phyloP scores from a whole-genome alignment of 2,329 filamentous ascomycete species.

The Penicillium verrucosum region DNA sequence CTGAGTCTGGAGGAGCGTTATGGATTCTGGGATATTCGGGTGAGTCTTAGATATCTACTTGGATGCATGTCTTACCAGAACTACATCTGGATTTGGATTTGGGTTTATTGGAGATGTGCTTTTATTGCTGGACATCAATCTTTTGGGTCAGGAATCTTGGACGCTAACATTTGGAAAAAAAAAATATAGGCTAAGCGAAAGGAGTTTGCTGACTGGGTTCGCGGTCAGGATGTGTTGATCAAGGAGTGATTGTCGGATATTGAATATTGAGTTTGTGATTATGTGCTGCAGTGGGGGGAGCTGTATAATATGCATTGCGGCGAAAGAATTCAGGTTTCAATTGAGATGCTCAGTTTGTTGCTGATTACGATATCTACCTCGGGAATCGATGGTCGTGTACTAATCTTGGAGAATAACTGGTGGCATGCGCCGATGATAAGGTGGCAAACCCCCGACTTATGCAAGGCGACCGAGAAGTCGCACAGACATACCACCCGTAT shows the following conservation, averaged over 20 bases:
- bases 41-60: slow-evolving; percentile 37
- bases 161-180: slow-evolving; percentile 12
- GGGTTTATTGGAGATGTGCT: background rate
- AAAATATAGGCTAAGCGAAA: slow-evolving; percentile 56
- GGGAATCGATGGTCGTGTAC: background rate
- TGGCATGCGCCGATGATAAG: background rate
- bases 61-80: background rate
- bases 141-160: background rate
- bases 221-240: slow-evolving; percentile 33
- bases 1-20: slow-evolving; percentile 71
- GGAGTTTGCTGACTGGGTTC: slow-evolving; percentile 75
- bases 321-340: slow-evolving; percentile 12
- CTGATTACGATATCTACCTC: background rate
- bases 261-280: background rate
- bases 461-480: background rate
- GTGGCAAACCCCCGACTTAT: background rate
- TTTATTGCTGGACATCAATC: background rate
- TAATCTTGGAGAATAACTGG: background rate
- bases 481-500: background rate
- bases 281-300: slow-evolving; percentile 1
- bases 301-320: slow-evolving; percentile 23
- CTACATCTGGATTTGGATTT: background rate
- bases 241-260: slow-evolving; percentile 23
- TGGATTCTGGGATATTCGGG: slow-evolving; percentile 85
- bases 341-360: slow-evolving; percentile 4